phyloP scores from a whole-genome alignment of 208 protist species.

The Leishmania lainsoni region DNA sequence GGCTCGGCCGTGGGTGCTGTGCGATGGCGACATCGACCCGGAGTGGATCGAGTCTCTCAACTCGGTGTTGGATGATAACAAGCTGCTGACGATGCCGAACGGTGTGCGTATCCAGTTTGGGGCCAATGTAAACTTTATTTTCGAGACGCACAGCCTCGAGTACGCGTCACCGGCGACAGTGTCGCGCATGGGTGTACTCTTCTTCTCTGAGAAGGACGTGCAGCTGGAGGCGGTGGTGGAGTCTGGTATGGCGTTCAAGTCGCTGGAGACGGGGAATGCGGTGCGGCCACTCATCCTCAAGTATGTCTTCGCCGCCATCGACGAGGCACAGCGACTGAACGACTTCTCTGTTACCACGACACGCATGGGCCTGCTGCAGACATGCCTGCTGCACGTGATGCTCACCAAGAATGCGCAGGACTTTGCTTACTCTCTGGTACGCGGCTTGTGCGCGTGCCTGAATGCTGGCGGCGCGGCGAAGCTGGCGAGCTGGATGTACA shows the following conservation, averaged over 20 bases:
- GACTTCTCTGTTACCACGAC: conserved; percentile 89
- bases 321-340: conserved; percentile 61
- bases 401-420: conserved; percentile 59
- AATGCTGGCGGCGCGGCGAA: conserved; percentile 53
- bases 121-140: conserved; percentile 95
- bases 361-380: conserved; percentile 91
- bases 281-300: conserved; percentile 77
- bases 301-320: conserved; percentile 82
- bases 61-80: conserved; percentile 99
- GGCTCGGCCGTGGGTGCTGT: conserved; percentile 92
- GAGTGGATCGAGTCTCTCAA: conserved; percentile 99
- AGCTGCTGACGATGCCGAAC: conserved; percentile 97
- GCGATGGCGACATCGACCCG: conserved; percentile 98
- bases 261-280: conserved; percentile 38
- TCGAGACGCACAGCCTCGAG: conserved; percentile 97
- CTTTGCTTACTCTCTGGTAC: conserved; percentile 74
- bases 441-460: conserved; percentile 60
- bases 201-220: conserved; percentile 95
- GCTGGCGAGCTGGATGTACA: conserved; percentile 87
- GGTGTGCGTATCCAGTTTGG: conserved; percentile 97
- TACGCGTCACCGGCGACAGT: conserved; percentile 99
- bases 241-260: conserved; percentile 68
- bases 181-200: conserved; percentile 96
- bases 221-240: conserved; percentile 84
- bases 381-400: conserved; percentile 69